phyloP scores from a whole-genome alignment of 352 stramenopile genomes.

The Thalassiosira oceanica region DNA sequence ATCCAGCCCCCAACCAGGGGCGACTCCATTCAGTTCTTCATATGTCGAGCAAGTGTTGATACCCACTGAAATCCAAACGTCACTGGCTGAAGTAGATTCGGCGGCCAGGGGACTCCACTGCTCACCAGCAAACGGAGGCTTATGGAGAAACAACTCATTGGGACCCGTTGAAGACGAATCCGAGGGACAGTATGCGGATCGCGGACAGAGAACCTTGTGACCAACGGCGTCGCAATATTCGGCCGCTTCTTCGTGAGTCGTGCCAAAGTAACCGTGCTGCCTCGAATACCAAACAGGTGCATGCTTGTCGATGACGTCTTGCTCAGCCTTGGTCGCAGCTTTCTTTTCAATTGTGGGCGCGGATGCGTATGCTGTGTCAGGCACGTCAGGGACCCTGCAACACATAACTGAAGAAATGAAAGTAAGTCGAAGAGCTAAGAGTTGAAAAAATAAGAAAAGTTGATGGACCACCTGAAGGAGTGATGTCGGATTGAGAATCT shows the following conservation, averaged over 20 bases:
- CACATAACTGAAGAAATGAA: no score
- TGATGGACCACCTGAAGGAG: neutral
- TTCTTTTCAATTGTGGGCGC: neutral
- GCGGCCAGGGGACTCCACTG: conserved; percentile 26
- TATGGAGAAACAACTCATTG: conserved; percentile 17
- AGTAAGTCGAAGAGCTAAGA: no score
- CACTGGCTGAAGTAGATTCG: no score
- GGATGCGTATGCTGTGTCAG: no score
- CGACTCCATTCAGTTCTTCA: neutral
- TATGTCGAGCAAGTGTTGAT: conserved; percentile 14
- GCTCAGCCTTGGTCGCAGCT: conserved; percentile 2
- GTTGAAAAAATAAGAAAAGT: no score
- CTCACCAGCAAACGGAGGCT: conserved; percentile 20
- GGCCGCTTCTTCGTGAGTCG: conserved; percentile 15
- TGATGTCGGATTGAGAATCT: neutral
- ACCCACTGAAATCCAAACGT: conserved; percentile 29
- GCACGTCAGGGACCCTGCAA: no score
- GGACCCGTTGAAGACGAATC: conserved; percentile 3
- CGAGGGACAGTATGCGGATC: conserved; percentile 32
- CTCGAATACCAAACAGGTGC: conserved; percentile 32
- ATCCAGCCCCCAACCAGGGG: conserved; percentile 8
- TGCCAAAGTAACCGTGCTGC: conserved; percentile 29
- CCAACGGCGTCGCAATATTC: conserved; percentile 34
- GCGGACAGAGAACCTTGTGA: conserved; percentile 19
- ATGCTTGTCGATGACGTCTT: conserved; percentile 13